phyloP scores from a whole-genome alignment of 768 basidiomycete species.

The Tubosaeta brunneosetosa region DNA sequence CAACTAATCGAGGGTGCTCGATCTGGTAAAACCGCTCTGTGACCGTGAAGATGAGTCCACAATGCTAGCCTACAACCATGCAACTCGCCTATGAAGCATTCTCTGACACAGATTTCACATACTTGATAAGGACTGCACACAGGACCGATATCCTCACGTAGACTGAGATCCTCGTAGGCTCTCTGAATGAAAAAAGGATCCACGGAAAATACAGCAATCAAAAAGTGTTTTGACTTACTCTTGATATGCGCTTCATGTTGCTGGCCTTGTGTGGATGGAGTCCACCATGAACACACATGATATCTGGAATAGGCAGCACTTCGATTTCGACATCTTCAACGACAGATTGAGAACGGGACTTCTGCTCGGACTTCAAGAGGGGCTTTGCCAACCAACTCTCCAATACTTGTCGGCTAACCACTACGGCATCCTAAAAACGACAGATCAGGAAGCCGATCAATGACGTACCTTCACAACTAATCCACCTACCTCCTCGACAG shows the following conservation, averaged over 20 bases:
- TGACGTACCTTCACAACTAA: constrained; percentile 5
- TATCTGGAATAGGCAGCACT: constrained; percentile 35
- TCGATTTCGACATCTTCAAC: constrained; percentile 19
- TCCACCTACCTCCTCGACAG: constrained; percentile 43
- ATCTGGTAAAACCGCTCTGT: constrained; percentile 66
- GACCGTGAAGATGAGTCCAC: constrained; percentile 1
- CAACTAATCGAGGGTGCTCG: constrained; percentile 60
- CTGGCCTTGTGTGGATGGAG: constrained; percentile 57
- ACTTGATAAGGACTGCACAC: constrained; percentile 46
- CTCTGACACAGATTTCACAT: constrained; percentile 56
- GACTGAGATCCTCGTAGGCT: constrained; percentile 24
- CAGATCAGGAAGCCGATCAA: constrained; percentile 13
- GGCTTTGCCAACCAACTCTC: constrained; percentile 54
- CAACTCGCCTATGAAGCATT: constrained; percentile 51
- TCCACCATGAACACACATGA: constrained; percentile 58
- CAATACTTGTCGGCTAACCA: constrained; percentile 59
- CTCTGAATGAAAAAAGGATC: constrained; percentile 7
- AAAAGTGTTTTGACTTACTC: constrained; percentile 33
- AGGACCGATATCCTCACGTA: constrained; percentile 47
- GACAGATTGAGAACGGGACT: constrained; percentile 15
- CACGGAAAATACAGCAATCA: background rate
- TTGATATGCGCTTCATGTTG: constrained; percentile 65
- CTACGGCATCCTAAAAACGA: constrained; percentile 43
- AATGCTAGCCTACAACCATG: background rate
- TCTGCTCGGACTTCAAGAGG: constrained; percentile 16